Percentiles rank a stretch among this genome's conserved stretches.
These are phyloP conservation scores for Neocatenulostroma microsporum DNA, from an alignment of 2,329 filamentous ascomycete genomes.

Conservation along the genomic window DNA sequence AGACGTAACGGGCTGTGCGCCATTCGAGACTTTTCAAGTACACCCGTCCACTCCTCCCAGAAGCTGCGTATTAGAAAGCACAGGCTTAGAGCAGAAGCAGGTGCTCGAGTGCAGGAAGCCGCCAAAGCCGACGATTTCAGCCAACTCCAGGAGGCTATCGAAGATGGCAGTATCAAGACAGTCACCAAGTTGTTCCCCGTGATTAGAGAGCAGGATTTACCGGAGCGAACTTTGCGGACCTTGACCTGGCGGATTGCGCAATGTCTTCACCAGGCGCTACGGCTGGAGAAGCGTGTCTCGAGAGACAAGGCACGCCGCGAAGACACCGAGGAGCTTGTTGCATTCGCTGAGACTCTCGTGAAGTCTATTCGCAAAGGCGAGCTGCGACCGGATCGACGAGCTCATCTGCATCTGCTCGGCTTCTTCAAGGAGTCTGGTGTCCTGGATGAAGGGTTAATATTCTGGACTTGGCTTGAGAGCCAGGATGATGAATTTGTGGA, in stretches of 20 bases:
- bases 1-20: background rate
- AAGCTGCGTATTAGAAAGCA: background rate
- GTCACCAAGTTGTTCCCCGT: constrained; percentile 16
- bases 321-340: constrained; percentile 14
- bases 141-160: constrained; percentile 17
- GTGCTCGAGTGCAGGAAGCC: background rate
- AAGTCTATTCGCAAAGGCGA: constrained; percentile 31
- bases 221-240: constrained; percentile 9
- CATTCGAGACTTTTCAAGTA: too few relatives aligned
- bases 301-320: constrained; percentile 6
- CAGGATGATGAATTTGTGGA: constrained; percentile 38
- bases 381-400: constrained; percentile 30
- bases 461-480: constrained; percentile 43
- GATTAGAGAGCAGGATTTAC: constrained; percentile 11
- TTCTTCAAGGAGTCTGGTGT: constrained; percentile 40
- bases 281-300: constrained; percentile 4
- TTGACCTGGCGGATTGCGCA: constrained; percentile 5
- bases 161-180: constrained; percentile 10
- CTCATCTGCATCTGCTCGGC: constrained; percentile 41
- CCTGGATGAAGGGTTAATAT: constrained; percentile 22
- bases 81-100: background rate
- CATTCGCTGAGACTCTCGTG: constrained; percentile 33
- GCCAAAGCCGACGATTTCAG: background rate
- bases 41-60: background rate
- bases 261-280: constrained; percentile 7